Conservation (phyloP, 208 protist genomes). For the Naegleria lovaniensis region DNA sequence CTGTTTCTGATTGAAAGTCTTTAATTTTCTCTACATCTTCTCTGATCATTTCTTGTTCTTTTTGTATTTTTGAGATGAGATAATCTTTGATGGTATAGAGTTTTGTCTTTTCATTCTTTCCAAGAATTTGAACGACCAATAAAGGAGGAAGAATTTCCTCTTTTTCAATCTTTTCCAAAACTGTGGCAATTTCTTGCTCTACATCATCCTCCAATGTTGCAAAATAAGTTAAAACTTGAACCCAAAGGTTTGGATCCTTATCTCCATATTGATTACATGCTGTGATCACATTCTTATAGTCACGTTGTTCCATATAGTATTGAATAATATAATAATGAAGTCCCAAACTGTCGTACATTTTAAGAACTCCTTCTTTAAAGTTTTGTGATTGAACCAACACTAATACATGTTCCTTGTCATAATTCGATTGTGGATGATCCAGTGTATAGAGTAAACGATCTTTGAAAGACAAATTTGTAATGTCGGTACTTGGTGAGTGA, state of each 20-base stretch:
- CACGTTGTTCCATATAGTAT: conserved; percentile 73
- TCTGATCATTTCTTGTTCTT: conserved; percentile 40
- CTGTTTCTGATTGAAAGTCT: not conserved
- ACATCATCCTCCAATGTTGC: conserved; percentile 41
- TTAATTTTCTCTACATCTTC: conserved; percentile 29
- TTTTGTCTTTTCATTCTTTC: conserved; percentile 42
- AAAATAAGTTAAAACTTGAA: conserved; percentile 76
- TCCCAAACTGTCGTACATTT: conserved; percentile 68
- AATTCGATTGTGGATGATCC: conserved; percentile 54
- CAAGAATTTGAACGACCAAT: conserved; percentile 76
- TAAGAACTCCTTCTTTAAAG: conserved; percentile 75
- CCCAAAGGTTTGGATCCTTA: conserved; percentile 61
- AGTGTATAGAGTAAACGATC: conserved; percentile 60
- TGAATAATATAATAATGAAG: conserved; percentile 71
- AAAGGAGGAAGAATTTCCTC: conserved; percentile 78
- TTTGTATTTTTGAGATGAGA: conserved; percentile 55
- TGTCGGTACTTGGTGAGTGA: no score
- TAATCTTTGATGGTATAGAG: conserved; percentile 75
- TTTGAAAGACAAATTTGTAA: not conserved
- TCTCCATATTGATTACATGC: conserved; percentile 54
- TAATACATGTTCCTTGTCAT: conserved; percentile 80
- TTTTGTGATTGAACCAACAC: conserved; percentile 71
- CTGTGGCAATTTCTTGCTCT: conserved; percentile 48
- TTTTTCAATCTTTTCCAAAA: conserved; percentile 68
- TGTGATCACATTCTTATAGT: conserved; percentile 51